phyloP scores from a whole-genome alignment of 2,329 filamentous ascomycete genomes.

The Xylaria sp. region DNA sequence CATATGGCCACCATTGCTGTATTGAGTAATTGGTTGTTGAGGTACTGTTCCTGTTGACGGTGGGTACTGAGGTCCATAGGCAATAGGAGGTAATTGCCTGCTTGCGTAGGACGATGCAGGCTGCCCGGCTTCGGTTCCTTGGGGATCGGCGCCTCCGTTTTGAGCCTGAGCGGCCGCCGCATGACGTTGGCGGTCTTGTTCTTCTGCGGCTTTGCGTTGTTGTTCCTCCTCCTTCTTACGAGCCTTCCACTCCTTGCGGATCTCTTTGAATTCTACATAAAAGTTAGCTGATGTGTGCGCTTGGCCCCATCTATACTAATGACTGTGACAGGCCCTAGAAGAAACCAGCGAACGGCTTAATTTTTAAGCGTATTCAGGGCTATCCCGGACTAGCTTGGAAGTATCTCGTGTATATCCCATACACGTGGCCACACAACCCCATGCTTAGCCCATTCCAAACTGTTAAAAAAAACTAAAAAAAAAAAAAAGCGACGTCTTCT shows the following conservation, averaged over 20 bases:
- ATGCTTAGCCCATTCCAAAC: slow-evolving; percentile 3
- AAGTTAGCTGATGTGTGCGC: slow-evolving; percentile 44
- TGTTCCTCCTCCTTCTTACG: slow-evolving; percentile 99
- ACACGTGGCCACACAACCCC: not conserved
- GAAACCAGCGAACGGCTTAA: not conserved
- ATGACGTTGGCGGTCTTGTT: slow-evolving; percentile 75
- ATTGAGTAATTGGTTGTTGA: slow-evolving; percentile 60
- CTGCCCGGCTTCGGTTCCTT: slow-evolving; percentile 64
- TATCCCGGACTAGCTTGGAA: slow-evolving; percentile 18
- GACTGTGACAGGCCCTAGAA: not conserved
- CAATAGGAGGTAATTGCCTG: slow-evolving; percentile 79
- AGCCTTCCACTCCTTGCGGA: slow-evolving; percentile 98
- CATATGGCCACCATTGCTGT: slow-evolving; percentile 62
- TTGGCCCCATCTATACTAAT: not conserved
- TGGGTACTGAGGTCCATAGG: slow-evolving; percentile 78
- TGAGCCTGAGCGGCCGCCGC: slow-evolving; percentile 64
- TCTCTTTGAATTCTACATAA: slow-evolving; percentile 92
- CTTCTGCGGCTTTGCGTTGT: slow-evolving; percentile 88
- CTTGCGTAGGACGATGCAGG: slow-evolving; percentile 67
- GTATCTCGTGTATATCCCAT: slow-evolving; percentile 20
- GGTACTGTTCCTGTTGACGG: slow-evolving; percentile 66
- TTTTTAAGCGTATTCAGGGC: slow-evolving; percentile 11
- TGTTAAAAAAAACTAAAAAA: slow-evolving; percentile 8
- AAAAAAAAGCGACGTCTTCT: slow-evolving; percentile 48
- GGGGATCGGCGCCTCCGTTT: slow-evolving; percentile 61